Evolutionary conservation across 805 yeast genomes (phyloP).

Genomic region (Zygoascus bituminiphila): DNA sequence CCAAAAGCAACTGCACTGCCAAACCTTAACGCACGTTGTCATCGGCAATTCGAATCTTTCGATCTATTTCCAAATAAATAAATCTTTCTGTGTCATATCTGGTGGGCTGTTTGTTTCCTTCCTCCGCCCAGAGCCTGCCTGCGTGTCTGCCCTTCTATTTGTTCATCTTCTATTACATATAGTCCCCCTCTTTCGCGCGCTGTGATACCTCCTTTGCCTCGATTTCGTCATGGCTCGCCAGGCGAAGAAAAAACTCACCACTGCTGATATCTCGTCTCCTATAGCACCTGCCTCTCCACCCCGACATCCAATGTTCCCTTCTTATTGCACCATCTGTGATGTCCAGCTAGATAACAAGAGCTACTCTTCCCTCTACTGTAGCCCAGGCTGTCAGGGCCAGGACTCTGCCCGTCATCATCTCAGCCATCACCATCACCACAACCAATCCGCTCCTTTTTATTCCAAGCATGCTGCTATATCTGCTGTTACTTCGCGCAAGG

Average conservation of each 20-base stretch:
- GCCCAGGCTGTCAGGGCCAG: conserved; percentile 24
- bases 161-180: too few relatives aligned
- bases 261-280: background rate
- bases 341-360: conserved; percentile 21
- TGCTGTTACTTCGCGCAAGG: background rate
- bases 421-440: too few relatives aligned
- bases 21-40: background rate
- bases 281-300: background rate
- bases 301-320: conserved; percentile 16
- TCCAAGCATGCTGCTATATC: background rate
- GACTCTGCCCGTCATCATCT: conserved; percentile 14
- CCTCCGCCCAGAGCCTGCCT: background rate
- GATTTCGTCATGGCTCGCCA: background rate
- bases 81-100: background rate
- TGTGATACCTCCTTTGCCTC: background rate
- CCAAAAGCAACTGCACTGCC: background rate
- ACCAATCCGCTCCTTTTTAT: background rate
- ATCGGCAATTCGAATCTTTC: background rate
- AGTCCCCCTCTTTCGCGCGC: background rate
- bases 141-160: too few relatives aligned
- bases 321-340: conserved; percentile 32
- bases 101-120: too few relatives aligned
- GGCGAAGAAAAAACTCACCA: background rate
- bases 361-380: conserved; percentile 27
- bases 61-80: background rate